These are phyloP conservation scores for Pseudogymnoascus sp. DNA, from an alignment of 2,329 filamentous ascomycete genomes.

Conservation along the genomic window DNA sequence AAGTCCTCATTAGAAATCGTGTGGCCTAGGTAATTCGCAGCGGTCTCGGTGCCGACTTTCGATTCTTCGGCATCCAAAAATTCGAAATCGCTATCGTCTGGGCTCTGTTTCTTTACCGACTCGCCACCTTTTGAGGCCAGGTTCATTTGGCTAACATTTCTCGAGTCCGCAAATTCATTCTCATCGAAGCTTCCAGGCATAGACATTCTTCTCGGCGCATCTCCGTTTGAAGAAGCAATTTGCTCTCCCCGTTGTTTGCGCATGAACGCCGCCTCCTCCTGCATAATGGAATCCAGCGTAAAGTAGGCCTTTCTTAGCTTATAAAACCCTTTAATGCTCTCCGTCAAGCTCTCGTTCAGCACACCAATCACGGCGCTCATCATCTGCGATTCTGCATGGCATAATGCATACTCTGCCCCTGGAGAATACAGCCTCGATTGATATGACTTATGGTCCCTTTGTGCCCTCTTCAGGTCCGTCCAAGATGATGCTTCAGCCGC, in stretches of 20 bases:
- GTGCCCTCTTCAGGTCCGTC: constrained; percentile 66
- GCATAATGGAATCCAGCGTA: constrained; percentile 69
- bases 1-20: constrained; percentile 35
- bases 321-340: constrained; percentile 86
- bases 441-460: constrained; percentile 53
- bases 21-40: constrained; percentile 40
- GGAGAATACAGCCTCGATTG: constrained; percentile 59
- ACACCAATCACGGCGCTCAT: constrained; percentile 86
- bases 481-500: constrained; percentile 70
- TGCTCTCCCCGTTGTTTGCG: constrained; percentile 20
- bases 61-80: constrained; percentile 50
- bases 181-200: constrained; percentile 34
- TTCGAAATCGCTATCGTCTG: constrained; percentile 37
- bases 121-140: background rate
- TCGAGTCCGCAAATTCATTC: constrained; percentile 17
- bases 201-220: background rate
- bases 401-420: constrained; percentile 79
- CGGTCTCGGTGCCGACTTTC: constrained; percentile 36
- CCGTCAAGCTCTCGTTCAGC: constrained; percentile 84
- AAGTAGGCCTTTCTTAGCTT: constrained; percentile 84
- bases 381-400: constrained; percentile 75
- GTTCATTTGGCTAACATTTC: background rate
- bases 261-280: constrained; percentile 57
- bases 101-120: constrained; percentile 15
- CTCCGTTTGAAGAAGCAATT: background rate